Evolutionary conservation across 225 moss, liverwort and hornwort genomes (phyloP).

Genomic region (Anthoceros angustus): DNA sequence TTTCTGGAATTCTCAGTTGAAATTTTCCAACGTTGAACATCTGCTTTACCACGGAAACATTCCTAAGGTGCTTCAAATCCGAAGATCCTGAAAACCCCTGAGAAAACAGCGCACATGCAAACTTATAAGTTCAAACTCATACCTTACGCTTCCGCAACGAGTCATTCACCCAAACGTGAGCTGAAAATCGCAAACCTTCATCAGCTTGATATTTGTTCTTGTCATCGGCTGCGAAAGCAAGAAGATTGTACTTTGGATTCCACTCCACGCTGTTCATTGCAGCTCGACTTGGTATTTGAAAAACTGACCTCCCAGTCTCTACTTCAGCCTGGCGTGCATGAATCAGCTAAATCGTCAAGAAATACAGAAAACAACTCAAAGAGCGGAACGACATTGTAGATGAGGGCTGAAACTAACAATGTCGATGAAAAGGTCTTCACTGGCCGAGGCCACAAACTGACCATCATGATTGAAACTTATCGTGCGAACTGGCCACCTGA

Average conservation of each 20-base stretch:
- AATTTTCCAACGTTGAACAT: no score
- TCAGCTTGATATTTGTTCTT: slow-evolving; percentile 98
- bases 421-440: slow-evolving; percentile 98
- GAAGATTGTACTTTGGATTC: slow-evolving; percentile 90
- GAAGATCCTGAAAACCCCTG: no score
- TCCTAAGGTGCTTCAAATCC: no score
- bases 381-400: neutral
- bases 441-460: slow-evolving; percentile 91
- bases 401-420: slow-evolving; percentile 39
- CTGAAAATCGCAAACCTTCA: slow-evolving; percentile 38
- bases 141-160: no score
- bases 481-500: slow-evolving; percentile 97
- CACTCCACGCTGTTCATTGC: slow-evolving; percentile 99
- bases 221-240: slow-evolving; percentile 98
- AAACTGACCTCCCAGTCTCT: slow-evolving; percentile 67
- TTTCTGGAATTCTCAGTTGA: no score
- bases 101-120: no score
- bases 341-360: neutral
- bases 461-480: slow-evolving; percentile 99
- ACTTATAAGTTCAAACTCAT: no score
- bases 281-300: slow-evolving; percentile 96
- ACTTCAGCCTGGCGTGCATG: slow-evolving; percentile 63
- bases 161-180: no score
- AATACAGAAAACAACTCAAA: neutral
- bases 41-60: no score